These are phyloP conservation scores for Inosperma sp. DNA, from an alignment of 768 basidiomycete genomes.

Conservation along the genomic window DNA sequence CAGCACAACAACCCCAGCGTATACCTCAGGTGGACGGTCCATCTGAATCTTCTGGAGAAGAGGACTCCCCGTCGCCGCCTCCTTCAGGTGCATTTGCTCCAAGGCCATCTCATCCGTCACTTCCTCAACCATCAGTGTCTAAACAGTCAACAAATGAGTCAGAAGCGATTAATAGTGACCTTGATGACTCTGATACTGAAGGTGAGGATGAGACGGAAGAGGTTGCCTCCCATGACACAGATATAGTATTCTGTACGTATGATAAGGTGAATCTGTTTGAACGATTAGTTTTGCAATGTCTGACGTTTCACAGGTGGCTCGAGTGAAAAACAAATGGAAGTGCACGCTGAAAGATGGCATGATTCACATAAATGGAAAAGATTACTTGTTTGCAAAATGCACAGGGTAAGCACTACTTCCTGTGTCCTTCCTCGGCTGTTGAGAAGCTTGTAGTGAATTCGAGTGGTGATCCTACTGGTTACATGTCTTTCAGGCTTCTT, in stretches of 20 bases:
- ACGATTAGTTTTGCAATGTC: conserved; percentile 1
- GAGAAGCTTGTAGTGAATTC: conserved; percentile 31
- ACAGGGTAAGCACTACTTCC: conserved; percentile 63
- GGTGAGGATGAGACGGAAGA: conserved; percentile 81
- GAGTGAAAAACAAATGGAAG: conserved; percentile 99
- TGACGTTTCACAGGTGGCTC: conserved; percentile 63
- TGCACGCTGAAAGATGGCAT: conserved; percentile 96
- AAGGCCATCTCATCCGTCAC: conserved; percentile 65
- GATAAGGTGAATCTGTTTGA: conserved; percentile 68
- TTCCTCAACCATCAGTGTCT: conserved; percentile 55
- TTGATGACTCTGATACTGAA: conserved; percentile 92
- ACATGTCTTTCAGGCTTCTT: conserved; percentile 1
- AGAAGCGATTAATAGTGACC: conserved; percentile 93
- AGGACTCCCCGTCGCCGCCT: conserved; percentile 63
- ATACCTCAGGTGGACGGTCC: conserved; percentile 86
- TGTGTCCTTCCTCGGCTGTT: conserved; percentile 3
- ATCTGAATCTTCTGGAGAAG: conserved; percentile 59
- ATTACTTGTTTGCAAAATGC: conserved; percentile 96
- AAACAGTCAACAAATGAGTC: conserved; percentile 43
- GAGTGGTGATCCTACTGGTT: conserved; percentile 32
- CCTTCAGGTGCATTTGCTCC: conserved; percentile 64
- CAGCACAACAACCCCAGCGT: conserved; percentile 26
- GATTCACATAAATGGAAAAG: conserved; percentile 94
- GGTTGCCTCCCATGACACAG: conserved; percentile 66
- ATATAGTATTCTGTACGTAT: conserved; percentile 97